These are phyloP conservation scores for Aschersonia sp. DNA, from an alignment of 2,329 filamentous ascomycete genomes.

Conservation along the genomic window DNA sequence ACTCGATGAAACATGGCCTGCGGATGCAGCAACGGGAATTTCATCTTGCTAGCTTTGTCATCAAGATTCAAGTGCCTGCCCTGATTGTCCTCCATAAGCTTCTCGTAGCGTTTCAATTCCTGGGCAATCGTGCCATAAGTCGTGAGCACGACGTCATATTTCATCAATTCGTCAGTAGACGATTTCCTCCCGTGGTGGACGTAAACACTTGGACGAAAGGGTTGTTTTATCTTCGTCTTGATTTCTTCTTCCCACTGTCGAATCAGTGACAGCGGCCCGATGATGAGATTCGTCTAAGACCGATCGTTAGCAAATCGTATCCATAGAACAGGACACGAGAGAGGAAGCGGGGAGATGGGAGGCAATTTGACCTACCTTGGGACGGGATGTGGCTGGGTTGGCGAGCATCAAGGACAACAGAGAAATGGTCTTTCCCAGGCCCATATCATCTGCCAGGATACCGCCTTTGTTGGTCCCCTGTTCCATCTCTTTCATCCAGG, in stretches of 20 bases:
- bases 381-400: constrained; percentile 37
- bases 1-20: constrained; percentile 58
- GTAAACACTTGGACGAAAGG: constrained; percentile 42
- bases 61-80: constrained; percentile 23
- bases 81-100: constrained; percentile 32
- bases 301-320: background rate
- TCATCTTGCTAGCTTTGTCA: constrained; percentile 17
- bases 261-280: constrained; percentile 67
- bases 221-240: constrained; percentile 45
- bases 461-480: constrained; percentile 67
- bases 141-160: constrained; percentile 68
- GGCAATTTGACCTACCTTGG: constrained; percentile 16
- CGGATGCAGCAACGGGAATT: constrained; percentile 45
- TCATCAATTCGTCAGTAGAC: constrained; percentile 42
- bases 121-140: constrained; percentile 64
- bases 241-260: constrained; percentile 80
- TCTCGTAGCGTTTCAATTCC: constrained; percentile 48
- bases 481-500: constrained; percentile 77
- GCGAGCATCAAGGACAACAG: constrained; percentile 63
- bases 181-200: constrained; percentile 58
- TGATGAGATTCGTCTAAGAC: constrained; percentile 64
- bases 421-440: constrained; percentile 79
- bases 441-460: constrained; percentile 88
- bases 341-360: constrained; percentile 3
- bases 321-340: background rate